Conservation (phyloP, 1,284 basidiomycete species). For the Spongispora temasekensis region DNA sequence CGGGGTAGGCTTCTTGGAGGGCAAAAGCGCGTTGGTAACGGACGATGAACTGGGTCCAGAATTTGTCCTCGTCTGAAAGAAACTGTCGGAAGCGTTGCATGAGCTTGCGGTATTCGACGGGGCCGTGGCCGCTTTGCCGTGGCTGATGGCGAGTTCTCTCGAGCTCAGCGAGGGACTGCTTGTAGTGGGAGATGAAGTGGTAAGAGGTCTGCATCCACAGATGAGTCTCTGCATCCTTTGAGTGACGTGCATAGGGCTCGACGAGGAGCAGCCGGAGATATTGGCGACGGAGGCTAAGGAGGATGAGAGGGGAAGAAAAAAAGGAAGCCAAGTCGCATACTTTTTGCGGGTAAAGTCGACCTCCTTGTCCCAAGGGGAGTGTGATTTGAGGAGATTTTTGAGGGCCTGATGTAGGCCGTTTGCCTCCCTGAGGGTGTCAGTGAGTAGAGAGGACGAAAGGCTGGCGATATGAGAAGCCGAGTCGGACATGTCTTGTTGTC, state of each 20-base stretch:
- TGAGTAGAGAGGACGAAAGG: not conserved
- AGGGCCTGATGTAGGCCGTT: constrained; percentile 65
- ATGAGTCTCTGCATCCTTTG: constrained; percentile 78
- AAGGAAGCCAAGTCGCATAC: too few relatives aligned
- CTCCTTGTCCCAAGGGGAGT: constrained; percentile 80
- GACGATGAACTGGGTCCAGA: constrained; percentile 78
- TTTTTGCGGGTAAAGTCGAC: constrained; percentile 83
- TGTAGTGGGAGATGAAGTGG: constrained; percentile 82
- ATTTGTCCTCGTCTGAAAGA: constrained; percentile 83
- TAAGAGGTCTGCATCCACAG: constrained; percentile 95
- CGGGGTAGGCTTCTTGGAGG: constrained; percentile 57
- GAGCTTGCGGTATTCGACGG: constrained; percentile 82
- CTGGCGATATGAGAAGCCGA: constrained; percentile 29
- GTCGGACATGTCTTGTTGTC: constrained; percentile 28
- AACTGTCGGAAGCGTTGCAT: constrained; percentile 87
- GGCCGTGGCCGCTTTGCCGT: constrained; percentile 46
- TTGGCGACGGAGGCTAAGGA: constrained; percentile 67
- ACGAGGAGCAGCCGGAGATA: constrained; percentile 77
- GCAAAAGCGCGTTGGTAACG: constrained; percentile 71
- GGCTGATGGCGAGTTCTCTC: constrained; percentile 58
- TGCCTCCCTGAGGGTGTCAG: constrained; percentile 56
- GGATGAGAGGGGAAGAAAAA: constrained; percentile 1
- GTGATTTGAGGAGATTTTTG: constrained; percentile 69
- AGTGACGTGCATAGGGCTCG: constrained; percentile 73
- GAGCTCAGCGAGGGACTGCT: constrained; percentile 68